A percentile compares a stretch with the other conserved stretches of the same genome.
Conservation (phyloP, 2,329 filamentous ascomycete genomes). For the Cladosporium sp. region DNA sequence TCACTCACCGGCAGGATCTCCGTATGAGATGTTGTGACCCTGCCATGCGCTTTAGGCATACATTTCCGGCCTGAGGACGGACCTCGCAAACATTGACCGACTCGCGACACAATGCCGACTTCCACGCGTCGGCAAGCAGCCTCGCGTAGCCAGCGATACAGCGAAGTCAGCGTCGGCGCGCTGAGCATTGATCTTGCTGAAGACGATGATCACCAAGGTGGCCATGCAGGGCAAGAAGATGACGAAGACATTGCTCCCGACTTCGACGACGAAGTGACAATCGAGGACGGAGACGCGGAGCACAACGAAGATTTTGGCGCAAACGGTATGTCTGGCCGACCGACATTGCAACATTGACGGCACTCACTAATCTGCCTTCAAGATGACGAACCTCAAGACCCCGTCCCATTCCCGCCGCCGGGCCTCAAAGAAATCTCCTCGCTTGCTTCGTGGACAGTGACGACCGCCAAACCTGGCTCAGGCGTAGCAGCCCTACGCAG, state of each 20-base stretch:
- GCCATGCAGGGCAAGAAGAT: constrained; percentile 33
- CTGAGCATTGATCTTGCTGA: constrained; percentile 26
- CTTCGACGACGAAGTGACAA: constrained; percentile 40
- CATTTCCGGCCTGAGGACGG: constrained; percentile 12
- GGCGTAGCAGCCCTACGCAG: constrained; percentile 74
- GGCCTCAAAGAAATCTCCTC: constrained; percentile 80
- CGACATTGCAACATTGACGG: neutral
- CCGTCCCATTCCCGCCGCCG: constrained; percentile 37
- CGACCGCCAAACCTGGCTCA: constrained; percentile 77
- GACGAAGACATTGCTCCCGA: constrained; percentile 32
- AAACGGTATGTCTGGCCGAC: neutral
- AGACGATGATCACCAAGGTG: constrained; percentile 22
- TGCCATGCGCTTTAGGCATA: neutral
- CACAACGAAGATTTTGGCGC: constrained; percentile 9
- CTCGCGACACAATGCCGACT: constrained; percentile 23
- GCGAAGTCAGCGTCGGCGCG: constrained; percentile 20
- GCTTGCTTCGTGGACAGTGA: constrained; percentile 79
- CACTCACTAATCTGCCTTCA: constrained; percentile 4
- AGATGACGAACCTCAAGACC: constrained; percentile 24
- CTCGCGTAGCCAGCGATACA: constrained; percentile 21
- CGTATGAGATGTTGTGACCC: neutral
- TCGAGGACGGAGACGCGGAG: constrained; percentile 66
- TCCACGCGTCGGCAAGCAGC: constrained; percentile 25
- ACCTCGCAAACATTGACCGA: neutral
- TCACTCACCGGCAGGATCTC: neutral